Percentiles rank a stretch among this genome's conserved stretches.
Conservation (phyloP, 441 rosid species). For the Adansonia grandidieri region DNA sequence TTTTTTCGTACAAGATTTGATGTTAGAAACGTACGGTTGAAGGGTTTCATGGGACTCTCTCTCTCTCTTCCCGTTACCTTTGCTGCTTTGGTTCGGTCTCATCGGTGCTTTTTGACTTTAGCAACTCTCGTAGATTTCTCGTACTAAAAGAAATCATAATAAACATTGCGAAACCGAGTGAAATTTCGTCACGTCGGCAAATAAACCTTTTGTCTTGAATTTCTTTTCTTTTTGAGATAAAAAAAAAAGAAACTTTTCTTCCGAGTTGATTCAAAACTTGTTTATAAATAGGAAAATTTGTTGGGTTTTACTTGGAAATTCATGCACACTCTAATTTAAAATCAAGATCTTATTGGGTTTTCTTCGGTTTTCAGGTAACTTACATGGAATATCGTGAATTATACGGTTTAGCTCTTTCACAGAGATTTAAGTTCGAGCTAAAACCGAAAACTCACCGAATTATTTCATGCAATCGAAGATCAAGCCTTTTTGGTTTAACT, state of each 20-base stretch:
- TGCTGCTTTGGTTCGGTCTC: background rate
- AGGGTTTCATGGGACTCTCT: slow-evolving; percentile 9
- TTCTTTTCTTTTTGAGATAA: too few species aligned
- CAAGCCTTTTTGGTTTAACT: too few species aligned
- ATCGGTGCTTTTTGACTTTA: slow-evolving; percentile 13
- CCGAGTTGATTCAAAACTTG: background rate
- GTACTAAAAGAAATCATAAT: background rate
- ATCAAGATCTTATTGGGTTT: too few species aligned
- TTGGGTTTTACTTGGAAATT: too few species aligned
- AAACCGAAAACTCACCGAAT: too few species aligned
- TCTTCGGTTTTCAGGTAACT: too few species aligned
- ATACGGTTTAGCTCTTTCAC: too few species aligned
- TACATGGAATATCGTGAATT: too few species aligned
- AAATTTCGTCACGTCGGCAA: background rate
- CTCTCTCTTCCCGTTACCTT: background rate
- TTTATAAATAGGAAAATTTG: too few species aligned
- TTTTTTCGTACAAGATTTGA: background rate
- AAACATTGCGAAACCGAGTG: background rate
- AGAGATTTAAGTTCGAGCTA: too few species aligned
- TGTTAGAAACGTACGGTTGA: background rate
- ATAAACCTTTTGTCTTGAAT: background rate
- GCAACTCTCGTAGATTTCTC: background rate
- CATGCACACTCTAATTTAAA: too few species aligned
- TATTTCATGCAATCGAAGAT: too few species aligned
- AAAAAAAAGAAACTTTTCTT: background rate